phyloP scores from a whole-genome alignment of 257 asterid genomes.

The Fraxinus americana region DNA sequence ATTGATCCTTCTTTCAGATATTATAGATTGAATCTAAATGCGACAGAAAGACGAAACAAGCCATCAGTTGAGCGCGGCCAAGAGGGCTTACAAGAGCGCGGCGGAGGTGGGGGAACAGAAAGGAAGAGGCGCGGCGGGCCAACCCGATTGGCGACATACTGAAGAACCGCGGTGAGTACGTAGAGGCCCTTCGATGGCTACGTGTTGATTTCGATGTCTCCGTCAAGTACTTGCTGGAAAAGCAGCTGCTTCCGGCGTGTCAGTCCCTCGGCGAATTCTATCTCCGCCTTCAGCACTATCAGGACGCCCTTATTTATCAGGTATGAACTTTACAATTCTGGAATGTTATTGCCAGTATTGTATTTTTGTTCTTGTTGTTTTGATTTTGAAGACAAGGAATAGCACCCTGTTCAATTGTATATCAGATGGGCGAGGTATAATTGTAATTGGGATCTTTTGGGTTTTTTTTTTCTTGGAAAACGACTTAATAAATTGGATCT shows the following conservation, averaged over 20 bases:
- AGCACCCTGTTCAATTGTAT: neutral
- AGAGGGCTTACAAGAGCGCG: conserved; percentile 58
- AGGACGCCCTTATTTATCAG: conserved; percentile 73
- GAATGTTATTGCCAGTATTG: neutral
- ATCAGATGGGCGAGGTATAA: neutral
- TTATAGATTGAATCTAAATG: conserved; percentile 28
- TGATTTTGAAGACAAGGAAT: neutral
- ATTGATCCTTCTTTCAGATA: too few species aligned
- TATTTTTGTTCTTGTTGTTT: neutral
- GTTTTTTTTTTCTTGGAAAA: neutral
- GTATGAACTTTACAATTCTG: conserved; percentile 25
- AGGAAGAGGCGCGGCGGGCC: conserved; percentile 98
- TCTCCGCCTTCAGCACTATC: conserved; percentile 65
- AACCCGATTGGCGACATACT: conserved; percentile 72
- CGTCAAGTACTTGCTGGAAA: conserved; percentile 46
- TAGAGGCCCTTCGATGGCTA: conserved; percentile 82
- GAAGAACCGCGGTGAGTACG: conserved; percentile 87
- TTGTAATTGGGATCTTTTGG: too few species aligned
- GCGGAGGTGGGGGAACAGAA: conserved; percentile 59
- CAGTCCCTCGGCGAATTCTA: conserved; percentile 89
- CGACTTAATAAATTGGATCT: neutral
- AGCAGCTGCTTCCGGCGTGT: conserved; percentile 81
- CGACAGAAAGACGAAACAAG: conserved; percentile 50
- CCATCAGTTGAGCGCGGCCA: conserved; percentile 57
- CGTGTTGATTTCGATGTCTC: conserved; percentile 79